A percentile compares a stretch with the other conserved stretches of the same genome.
phyloP scores from a whole-genome alignment of 495 filamentous ascomycete species.

The Aspergillus baeticus region DNA sequence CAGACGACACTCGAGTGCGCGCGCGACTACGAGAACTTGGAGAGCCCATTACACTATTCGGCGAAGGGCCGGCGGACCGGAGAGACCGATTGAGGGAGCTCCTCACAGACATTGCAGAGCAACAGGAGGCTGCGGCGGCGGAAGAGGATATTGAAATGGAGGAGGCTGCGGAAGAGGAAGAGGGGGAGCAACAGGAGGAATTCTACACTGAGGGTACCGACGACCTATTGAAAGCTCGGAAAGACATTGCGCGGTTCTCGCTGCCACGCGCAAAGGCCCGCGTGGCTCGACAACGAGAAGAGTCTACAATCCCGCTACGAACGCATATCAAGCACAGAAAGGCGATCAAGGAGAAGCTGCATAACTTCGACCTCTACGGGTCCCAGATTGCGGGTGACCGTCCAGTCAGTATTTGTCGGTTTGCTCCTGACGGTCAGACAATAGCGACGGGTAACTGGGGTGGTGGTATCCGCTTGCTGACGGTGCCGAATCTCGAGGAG shows the following conservation, averaged over 20 bases:
- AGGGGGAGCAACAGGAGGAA: slow-evolving; percentile 82
- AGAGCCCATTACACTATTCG: slow-evolving; percentile 93
- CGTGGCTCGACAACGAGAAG: slow-evolving; percentile 71
- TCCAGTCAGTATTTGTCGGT: slow-evolving; percentile 84
- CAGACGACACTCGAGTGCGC: slow-evolving; percentile 87
- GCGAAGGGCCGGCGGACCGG: slow-evolving; percentile 82
- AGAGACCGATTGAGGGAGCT: slow-evolving; percentile 85
- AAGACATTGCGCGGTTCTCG: slow-evolving; percentile 80
- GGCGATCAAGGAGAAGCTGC: slow-evolving; percentile 78
- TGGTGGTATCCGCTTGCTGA: slow-evolving; percentile 80
- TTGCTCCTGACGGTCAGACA: slow-evolving; percentile 80
- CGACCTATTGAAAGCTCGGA: slow-evolving; percentile 73
- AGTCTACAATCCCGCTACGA: slow-evolving; percentile 77
- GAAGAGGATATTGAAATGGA: slow-evolving; percentile 65
- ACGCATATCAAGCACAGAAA: slow-evolving; percentile 91
- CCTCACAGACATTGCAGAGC: slow-evolving; percentile 69
- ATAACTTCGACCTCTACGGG: slow-evolving; percentile 83
- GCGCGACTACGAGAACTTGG: slow-evolving; percentile 76
- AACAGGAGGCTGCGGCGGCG: slow-evolving; percentile 54
- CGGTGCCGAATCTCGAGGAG: slow-evolving; percentile 78
- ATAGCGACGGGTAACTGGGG: slow-evolving; percentile 91
- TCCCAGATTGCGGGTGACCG: slow-evolving; percentile 90
- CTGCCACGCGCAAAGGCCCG: slow-evolving; percentile 77
- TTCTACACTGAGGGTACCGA: slow-evolving; percentile 85
- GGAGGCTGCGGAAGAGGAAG: slow-evolving; percentile 55